phyloP scores from a whole-genome alignment of 257 asterid species.

The Scutellaria galericulata region DNA sequence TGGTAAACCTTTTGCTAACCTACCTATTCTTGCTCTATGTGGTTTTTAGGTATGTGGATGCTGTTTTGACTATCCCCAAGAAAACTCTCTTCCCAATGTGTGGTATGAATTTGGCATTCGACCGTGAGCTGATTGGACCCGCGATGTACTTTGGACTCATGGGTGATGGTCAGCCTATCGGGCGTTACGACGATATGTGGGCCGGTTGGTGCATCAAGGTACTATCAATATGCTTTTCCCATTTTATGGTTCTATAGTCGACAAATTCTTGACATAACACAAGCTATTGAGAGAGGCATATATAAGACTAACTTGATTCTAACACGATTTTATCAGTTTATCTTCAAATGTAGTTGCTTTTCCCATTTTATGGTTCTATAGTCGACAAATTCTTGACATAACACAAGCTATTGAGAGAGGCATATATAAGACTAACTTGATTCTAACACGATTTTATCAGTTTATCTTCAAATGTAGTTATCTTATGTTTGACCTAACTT shows the following conservation, averaged over 20 bases:
- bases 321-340: too few relatives aligned
- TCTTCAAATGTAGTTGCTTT: neutral
- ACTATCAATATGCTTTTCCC: neutral
- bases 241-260: neutral
- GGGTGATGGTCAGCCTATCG: slow-evolving; percentile 93
- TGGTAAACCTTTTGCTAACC: neutral
- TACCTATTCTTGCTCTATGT: slow-evolving; percentile 22
- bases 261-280: neutral
- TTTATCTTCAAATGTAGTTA: neutral
- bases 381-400: neutral
- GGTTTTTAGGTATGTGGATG: slow-evolving; percentile 69
- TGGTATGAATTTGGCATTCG: slow-evolving; percentile 76
- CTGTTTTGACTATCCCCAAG: slow-evolving; percentile 82
- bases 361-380: neutral
- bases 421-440: too few relatives aligned
- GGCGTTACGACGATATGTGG: slow-evolving; percentile 92
- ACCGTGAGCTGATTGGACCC: slow-evolving; percentile 82
- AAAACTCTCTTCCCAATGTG: slow-evolving; percentile 83
- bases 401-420: neutral
- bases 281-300: too few relatives aligned
- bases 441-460: too few relatives aligned
- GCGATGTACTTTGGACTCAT: slow-evolving; percentile 95
- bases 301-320: too few relatives aligned
- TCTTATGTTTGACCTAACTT: neutral
- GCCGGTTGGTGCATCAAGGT: slow-evolving; percentile 95